Evolutionary conservation across 2,329 filamentous ascomycete species (phyloP), one percentile per base, ranked within the genome.

Genomic region (Colletotrichum echinochloae): DNA sequence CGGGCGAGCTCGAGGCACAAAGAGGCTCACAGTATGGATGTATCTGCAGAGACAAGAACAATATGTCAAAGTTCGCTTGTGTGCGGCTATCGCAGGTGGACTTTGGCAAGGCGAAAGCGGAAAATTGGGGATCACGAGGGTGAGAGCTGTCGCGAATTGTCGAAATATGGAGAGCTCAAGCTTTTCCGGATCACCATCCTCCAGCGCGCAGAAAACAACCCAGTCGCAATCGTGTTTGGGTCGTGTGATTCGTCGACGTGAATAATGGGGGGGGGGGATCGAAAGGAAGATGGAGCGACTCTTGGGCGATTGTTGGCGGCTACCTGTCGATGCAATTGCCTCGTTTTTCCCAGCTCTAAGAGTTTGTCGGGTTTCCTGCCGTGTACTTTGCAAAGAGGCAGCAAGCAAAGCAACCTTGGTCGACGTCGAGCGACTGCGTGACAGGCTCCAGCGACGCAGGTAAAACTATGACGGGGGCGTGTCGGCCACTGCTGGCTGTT

Each of bases 81-180:
- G 33, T 49, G 28, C 30, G 41, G 33, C 56, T 39, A 28, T 23
- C n/a, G 33, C 30, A 23, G 28, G 35, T 48, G 46, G 14, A 30
- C 26, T 26, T 16, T 52, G 55, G 23, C 52, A 49, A 49, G 48
- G 33, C 11, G 37, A 46, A 64, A 23, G 48, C 35, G 23, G 23
- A 33, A 46, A 51, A 41, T 35, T 52, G 46, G 57, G 46, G 48
- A 56, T 72, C 59, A 65, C 65, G 39, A 62, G 51, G 54, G 46
- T 46, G 65, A 46, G 55, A 69, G 71, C 65, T 71, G 66, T 66
- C 71, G 72, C 72, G 70, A 66, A 49, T 70, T 70, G 65, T 72
- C 66, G 65, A 72, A 65, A 66, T 69, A 61, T 65, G 54, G 69
- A 56, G 60, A 65, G 69, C 69, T 73, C 60, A 65, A 60, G 68